These are phyloP conservation scores for Dalbergia oliveri DNA, from an alignment of 306 rosid species.

Conservation along the genomic window DNA sequence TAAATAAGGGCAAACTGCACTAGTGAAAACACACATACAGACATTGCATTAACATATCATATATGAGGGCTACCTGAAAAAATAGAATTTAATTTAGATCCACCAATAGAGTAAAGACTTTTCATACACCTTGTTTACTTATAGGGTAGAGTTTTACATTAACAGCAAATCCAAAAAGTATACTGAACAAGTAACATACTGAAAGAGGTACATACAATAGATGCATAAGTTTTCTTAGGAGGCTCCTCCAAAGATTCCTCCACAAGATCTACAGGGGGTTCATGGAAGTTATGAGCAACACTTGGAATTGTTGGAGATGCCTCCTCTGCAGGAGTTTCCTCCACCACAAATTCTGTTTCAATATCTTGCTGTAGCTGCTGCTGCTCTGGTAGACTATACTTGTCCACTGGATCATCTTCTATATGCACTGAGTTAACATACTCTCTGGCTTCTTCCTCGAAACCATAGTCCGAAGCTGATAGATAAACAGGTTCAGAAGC, in stretches of 20 bases:
- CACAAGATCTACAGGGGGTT: constrained; percentile 55
- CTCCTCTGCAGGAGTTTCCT: constrained; percentile 79
- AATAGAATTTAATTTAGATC: too few relatives aligned
- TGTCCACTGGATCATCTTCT: constrained; percentile 88
- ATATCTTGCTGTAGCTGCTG: constrained; percentile 63
- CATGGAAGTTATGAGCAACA: constrained; percentile 56
- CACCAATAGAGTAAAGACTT: too few relatives aligned
- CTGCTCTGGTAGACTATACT: constrained; percentile 88
- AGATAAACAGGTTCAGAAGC: constrained; percentile 43
- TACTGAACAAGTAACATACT: background rate
- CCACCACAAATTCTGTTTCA: constrained; percentile 80
- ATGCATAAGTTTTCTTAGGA: constrained; percentile 85
- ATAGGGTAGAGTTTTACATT: background rate
- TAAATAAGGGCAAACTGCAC: background rate
- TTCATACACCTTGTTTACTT: background rate
- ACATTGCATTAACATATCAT: too few relatives aligned
- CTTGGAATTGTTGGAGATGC: constrained; percentile 55
- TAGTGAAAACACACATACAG: too few relatives aligned
- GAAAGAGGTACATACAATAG: constrained; percentile 71
- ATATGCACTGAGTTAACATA: constrained; percentile 73
- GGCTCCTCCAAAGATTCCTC: constrained; percentile 86
- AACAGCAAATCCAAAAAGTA: background rate
- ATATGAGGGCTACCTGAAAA: too few relatives aligned
- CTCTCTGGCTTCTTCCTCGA: constrained; percentile 90
- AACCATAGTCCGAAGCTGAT: constrained; percentile 74